A percentile compares a stretch with the other conserved stretches of the same genome.
Evolutionary conservation across 2,329 filamentous ascomycete species (phyloP).

Genomic region (Botrytis hyacinthi): DNA sequence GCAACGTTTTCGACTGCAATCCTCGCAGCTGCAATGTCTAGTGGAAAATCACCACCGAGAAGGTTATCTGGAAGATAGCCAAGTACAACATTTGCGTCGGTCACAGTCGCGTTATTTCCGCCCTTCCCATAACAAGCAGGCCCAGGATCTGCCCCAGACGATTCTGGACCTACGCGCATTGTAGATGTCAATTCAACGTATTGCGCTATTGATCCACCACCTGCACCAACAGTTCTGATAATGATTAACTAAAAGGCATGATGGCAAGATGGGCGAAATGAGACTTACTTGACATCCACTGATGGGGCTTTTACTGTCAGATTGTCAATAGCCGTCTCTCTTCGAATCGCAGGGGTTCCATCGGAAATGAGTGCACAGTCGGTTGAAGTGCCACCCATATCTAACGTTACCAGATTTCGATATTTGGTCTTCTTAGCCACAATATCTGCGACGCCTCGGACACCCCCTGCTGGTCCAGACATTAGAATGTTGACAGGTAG

Average conservation of each 20-base stretch:
- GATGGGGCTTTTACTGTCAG: conserved; percentile 14
- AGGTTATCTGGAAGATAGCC: conserved; percentile 17
- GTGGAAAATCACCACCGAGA: conserved; percentile 7
- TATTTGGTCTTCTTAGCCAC: conserved; percentile 12
- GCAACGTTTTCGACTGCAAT: conserved; percentile 4
- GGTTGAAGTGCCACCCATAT: conserved; percentile 13
- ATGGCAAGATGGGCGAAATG: not conserved
- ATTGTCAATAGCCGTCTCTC: conserved; percentile 11
- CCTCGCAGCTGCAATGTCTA: conserved; percentile 5
- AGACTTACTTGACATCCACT: conserved; percentile 8
- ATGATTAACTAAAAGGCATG: not conserved
- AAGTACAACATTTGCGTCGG: conserved; percentile 9
- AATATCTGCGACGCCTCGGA: conserved; percentile 1
- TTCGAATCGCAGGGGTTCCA: not conserved
- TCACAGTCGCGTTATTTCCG: conserved; percentile 2
- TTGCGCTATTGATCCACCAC: conserved; percentile 14
- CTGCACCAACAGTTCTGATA: conserved; percentile 4
- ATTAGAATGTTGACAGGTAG: conserved; percentile 6
- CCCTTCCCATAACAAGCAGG: conserved; percentile 15
- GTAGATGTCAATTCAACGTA: conserved; percentile 16
- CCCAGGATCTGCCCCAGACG: conserved; percentile 12
- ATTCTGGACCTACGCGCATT: conserved; percentile 14
- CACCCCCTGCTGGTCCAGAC: conserved; percentile 7
- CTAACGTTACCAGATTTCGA: conserved; percentile 10
- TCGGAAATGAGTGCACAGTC: conserved; percentile 4